phyloP scores from a whole-genome alignment of 768 basidiomycete genomes.

The Cubamyces lactineus region DNA sequence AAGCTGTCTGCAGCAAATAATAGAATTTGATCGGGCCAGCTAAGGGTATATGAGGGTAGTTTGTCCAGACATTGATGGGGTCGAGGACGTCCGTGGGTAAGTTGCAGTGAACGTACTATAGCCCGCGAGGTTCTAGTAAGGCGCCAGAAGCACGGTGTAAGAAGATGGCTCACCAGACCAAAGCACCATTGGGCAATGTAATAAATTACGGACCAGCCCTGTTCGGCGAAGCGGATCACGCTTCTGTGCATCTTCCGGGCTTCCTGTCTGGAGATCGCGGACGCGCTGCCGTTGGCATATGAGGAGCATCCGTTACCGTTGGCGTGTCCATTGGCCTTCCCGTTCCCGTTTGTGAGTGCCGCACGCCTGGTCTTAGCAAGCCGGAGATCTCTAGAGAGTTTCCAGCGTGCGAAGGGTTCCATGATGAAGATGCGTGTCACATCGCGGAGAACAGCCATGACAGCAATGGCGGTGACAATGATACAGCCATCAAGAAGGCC shows the following conservation, averaged over 20 bases:
- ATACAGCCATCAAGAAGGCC: slow-evolving; percentile 82
- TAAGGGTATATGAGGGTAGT: slow-evolving; percentile 82
- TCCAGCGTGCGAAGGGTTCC: slow-evolving; percentile 81
- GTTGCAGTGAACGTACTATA: slow-evolving; percentile 79
- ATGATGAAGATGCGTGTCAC: slow-evolving; percentile 70
- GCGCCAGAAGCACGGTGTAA: slow-evolving; percentile 49
- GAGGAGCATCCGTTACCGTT: slow-evolving; percentile 28
- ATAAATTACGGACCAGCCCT: slow-evolving; percentile 89
- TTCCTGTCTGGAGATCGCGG: slow-evolving; percentile 45
- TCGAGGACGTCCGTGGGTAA: slow-evolving; percentile 68
- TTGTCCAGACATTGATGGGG: slow-evolving; percentile 70
- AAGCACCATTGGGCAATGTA: slow-evolving; percentile 74
- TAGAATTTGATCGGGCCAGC: slow-evolving; percentile 87
- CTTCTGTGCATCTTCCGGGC: slow-evolving; percentile 66
- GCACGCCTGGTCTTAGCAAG: slow-evolving; percentile 28
- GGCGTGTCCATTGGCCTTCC: slow-evolving; percentile 32
- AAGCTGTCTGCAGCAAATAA: slow-evolving; percentile 83
- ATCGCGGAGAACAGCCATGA: slow-evolving; percentile 90
- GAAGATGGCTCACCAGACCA: slow-evolving; percentile 56
- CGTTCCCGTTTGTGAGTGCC: slow-evolving; percentile 28
- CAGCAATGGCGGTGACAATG: slow-evolving; percentile 77
- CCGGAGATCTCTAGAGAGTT: slow-evolving; percentile 59
- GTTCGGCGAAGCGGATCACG: slow-evolving; percentile 90
- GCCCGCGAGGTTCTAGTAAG: slow-evolving; percentile 17
- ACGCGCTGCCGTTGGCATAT: slow-evolving; percentile 34